Conservation (phyloP, 202 grass and related monocot species). For the Thinopyrum obtusiflorum region DNA sequence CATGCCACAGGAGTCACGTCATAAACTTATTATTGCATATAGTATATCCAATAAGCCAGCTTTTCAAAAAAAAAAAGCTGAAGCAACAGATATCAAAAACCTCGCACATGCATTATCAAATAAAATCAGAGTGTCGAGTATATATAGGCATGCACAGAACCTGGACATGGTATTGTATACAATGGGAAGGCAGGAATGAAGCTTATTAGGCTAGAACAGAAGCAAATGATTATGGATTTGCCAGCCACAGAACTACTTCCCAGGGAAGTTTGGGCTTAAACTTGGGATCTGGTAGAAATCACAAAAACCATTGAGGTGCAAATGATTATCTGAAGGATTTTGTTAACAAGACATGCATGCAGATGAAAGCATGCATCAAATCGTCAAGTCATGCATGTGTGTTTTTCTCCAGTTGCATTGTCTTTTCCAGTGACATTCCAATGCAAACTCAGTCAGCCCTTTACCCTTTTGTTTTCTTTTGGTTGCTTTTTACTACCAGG, state of each 20-base stretch:
- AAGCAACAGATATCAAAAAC: too few species aligned
- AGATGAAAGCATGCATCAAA: neutral
- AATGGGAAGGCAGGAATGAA: neutral
- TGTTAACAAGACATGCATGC: neutral
- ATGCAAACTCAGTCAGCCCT: conserved; percentile 26
- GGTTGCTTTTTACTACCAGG: conserved; percentile 38
- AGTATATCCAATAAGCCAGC: neutral
- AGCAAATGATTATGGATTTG: neutral
- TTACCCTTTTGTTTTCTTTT: conserved; percentile 42
- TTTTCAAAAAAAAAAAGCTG: neutral
- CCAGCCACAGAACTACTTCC: neutral
- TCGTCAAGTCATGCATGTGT: conserved; percentile 20
- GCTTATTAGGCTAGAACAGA: neutral
- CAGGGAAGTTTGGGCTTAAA: neutral
- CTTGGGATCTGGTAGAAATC: neutral
- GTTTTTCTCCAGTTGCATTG: conserved; percentile 13
- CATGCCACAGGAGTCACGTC: neutral
- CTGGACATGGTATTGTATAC: neutral
- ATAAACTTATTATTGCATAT: neutral
- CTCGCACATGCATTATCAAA: neutral
- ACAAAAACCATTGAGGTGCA: neutral
- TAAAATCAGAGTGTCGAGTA: neutral
- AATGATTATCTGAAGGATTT: neutral
- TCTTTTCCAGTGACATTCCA: conserved; percentile 32
- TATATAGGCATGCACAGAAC: neutral